These are phyloP conservation scores for Hyphodiscus sp. DNA, from an alignment of 2,329 filamentous ascomycete species.

Conservation along the genomic window DNA sequence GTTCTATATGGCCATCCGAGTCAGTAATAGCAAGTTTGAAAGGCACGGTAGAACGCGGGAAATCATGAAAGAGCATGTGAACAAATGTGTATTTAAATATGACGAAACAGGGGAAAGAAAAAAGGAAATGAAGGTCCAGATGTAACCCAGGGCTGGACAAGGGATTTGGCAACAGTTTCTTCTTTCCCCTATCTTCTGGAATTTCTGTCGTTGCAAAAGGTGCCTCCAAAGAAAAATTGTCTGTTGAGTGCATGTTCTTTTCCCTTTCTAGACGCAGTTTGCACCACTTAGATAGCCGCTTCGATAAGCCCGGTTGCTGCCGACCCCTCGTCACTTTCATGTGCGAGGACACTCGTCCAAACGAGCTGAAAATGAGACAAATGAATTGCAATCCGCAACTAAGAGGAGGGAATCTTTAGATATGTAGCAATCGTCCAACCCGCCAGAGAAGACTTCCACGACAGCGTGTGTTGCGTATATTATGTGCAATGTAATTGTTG, in stretches of 20 bases:
- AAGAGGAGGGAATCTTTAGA: background rate
- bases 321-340: constrained; percentile 23
- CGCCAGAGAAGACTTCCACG: background rate
- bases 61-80: background rate
- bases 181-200: background rate
- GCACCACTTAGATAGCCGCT: constrained; percentile 24
- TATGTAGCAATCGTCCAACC: background rate
- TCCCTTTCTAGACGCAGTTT: constrained; percentile 1
- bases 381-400: background rate
- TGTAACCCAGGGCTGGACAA: background rate
- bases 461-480: background rate
- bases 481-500: background rate
- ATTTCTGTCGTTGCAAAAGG: background rate
- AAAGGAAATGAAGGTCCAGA: background rate
- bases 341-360: constrained; percentile 3
- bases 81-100: constrained; percentile 2
- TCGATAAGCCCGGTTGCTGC: constrained; percentile 22
- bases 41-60: background rate
- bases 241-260: background rate
- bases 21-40: constrained; percentile 25
- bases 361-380: background rate
- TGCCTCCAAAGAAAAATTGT: background rate
- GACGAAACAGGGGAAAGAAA: no score
- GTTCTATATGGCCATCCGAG: constrained; percentile 9
- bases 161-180: background rate